These are phyloP conservation scores for Cafeteria roenbergensis DNA, from an alignment of 108 stramenopile species.

Conservation along the genomic window DNA sequence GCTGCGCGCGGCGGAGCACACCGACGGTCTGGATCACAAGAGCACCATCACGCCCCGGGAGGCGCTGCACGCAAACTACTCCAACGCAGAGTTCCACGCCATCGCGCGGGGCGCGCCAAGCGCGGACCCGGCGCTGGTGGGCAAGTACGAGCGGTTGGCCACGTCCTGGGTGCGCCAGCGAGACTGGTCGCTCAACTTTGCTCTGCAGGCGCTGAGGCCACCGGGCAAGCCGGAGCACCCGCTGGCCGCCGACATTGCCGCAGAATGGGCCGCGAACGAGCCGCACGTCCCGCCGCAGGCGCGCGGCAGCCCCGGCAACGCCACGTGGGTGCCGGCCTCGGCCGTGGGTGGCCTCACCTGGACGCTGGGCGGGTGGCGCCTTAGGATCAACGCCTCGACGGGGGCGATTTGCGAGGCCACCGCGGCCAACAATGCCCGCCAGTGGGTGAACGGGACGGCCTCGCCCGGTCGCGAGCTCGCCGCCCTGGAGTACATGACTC, in stretches of 20 bases:
- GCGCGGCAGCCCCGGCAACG: too few species aligned
- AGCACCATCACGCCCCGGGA: background rate
- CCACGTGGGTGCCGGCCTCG: too few species aligned
- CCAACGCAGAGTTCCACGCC: background rate
- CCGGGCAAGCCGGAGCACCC: background rate
- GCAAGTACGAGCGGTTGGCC: background rate
- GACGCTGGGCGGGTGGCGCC: too few species aligned
- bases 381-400: too few species aligned
- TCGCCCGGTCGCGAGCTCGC: too few species aligned
- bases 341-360: too few species aligned
- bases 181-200: background rate
- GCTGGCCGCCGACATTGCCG: background rate
- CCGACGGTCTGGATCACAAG: background rate
- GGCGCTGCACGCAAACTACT: background rate
- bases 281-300: background rate
- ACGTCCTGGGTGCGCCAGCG: background rate
- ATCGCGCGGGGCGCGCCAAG: background rate
- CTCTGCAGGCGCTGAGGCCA: background rate
- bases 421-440: too few species aligned
- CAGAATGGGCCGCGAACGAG: background rate
- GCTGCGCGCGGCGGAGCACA: background rate
- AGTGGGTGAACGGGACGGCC: too few species aligned
- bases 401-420: too few species aligned
- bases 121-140: background rate
- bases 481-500: background rate